Evolutionary conservation across 139 green algal species (phyloP).

Genomic region (Chlamydomonas eustigma): DNA sequence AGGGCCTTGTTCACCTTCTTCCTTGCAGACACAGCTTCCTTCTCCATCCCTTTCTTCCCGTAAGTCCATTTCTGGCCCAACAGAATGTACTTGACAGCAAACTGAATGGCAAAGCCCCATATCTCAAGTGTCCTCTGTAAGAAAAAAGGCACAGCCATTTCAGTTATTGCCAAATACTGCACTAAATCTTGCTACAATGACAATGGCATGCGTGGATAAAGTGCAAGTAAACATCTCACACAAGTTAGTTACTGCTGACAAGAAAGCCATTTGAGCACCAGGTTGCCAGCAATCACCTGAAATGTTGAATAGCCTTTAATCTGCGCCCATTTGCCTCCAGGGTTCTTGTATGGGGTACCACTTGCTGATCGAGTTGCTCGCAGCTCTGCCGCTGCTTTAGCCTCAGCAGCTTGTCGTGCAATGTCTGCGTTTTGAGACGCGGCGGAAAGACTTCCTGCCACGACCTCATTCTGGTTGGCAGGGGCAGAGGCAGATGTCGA

Average conservation of each 20-base stretch:
- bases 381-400: not conserved
- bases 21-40: slow-evolving; percentile 18
- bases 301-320: slow-evolving; percentile 66
- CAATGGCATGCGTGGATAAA: not conserved
- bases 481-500: too few species aligned
- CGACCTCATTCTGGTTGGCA: too few species aligned
- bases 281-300: too few species aligned
- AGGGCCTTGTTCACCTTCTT: slow-evolving; percentile 5
- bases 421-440: slow-evolving; percentile 8
- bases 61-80: slow-evolving; percentile 67
- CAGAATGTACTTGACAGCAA: slow-evolving; percentile 69
- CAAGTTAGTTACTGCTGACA: not conserved
- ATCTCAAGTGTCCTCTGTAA: slow-evolving; percentile 86
- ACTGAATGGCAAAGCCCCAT: slow-evolving; percentile 89
- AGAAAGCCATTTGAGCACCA: too few species aligned
- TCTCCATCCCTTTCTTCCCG: slow-evolving; percentile 61
- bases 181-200: not conserved
- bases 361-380: slow-evolving; percentile 29
- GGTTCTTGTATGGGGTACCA: slow-evolving; percentile 59
- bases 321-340: slow-evolving; percentile 67
- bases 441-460: not conserved
- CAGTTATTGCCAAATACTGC: too few species aligned
- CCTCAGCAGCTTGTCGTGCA: not conserved
- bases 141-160: too few species aligned
- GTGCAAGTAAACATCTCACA: not conserved